Percentiles rank a stretch among this genome's conserved stretches.
These are phyloP conservation scores for Aspergillus pseudoviridinutans DNA, from an alignment of 2,329 filamentous ascomycete genomes.

Conservation along the genomic window DNA sequence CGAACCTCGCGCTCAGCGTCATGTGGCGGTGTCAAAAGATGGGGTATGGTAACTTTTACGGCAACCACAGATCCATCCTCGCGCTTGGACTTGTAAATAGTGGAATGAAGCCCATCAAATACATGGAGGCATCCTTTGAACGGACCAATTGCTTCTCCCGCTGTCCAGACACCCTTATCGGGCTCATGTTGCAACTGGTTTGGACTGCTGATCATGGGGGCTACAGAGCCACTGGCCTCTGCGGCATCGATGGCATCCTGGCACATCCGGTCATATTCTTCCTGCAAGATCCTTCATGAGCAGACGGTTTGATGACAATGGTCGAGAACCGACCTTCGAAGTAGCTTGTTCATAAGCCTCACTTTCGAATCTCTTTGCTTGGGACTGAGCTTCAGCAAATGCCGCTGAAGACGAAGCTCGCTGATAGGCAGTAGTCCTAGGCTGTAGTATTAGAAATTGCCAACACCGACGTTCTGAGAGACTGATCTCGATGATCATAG, in stretches of 20 bases:
- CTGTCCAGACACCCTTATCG: slow-evolving; percentile 21
- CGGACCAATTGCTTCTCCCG: slow-evolving; percentile 47
- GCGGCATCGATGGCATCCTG: slow-evolving; percentile 36
- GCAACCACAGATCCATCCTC: slow-evolving; percentile 53
- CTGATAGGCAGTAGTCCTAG: slow-evolving; percentile 49
- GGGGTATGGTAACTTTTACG: slow-evolving; percentile 80
- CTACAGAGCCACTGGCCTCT: slow-evolving; percentile 19
- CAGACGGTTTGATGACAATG: background rate
- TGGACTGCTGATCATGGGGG: slow-evolving; percentile 20
- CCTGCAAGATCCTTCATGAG: slow-evolving; percentile 42
- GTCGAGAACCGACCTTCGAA: slow-evolving; percentile 30
- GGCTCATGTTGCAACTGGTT: slow-evolving; percentile 17
- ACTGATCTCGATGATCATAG: background rate
- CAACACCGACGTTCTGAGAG: background rate
- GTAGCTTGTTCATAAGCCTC: slow-evolving; percentile 36
- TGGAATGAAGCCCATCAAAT: slow-evolving; percentile 71
- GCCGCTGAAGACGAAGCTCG: slow-evolving; percentile 42
- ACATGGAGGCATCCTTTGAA: slow-evolving; percentile 56
- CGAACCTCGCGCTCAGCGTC: slow-evolving; percentile 74
- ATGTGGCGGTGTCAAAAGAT: slow-evolving; percentile 72
- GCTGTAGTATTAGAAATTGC: slow-evolving; percentile 11
- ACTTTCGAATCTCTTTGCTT: slow-evolving; percentile 63
- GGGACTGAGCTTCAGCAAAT: slow-evolving; percentile 47
- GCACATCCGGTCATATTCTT: slow-evolving; percentile 50
- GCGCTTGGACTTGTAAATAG: slow-evolving; percentile 68